Evolutionary conservation across 164 flowering plant species (phyloP), one percentile per base, ranked within the genome.

Genomic region (Tinospora cordifolia): DNA sequence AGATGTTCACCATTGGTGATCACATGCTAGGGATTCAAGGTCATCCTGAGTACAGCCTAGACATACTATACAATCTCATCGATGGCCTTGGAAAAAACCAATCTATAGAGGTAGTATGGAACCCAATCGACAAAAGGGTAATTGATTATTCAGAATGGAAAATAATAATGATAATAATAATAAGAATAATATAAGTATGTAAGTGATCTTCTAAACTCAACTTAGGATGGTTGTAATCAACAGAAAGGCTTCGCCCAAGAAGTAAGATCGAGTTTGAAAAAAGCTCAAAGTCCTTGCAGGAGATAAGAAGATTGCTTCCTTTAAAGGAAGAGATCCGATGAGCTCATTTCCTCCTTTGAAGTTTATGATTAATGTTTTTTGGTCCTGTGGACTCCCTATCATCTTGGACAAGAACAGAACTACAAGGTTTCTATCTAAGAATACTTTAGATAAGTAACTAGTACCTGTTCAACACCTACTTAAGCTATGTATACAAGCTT

Each of bases 11-110:
- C 11, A 67, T 80, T 65, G 91, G 85, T 15, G 75, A 82, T 26
- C 81, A 88, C 69, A 76, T 89, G 14, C 13, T 91, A 41, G 92
- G 92, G 15, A 88, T 91, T 71, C 94, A 91, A 77, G 97, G 97
- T 12, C 97, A 91, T 69, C 97, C 97, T 26, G 97, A 91, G 71
- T 91, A 91, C 81, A 80, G 84, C 65, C 82, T 78, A 68, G 97
- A 87, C 80, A 89, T 91, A 64, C 79, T 88, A 17, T 64, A 10
- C 51, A 80, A 85, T 66, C 81, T 91, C 58, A 78, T 88, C 1
- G 91, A 91, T 63, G 88, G 97, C 65, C 87, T 91, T 39, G 78
- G 74, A 40, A 66, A 49, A 25, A 70, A 46, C 47, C 72, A 81
- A 40, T 72, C 58, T 59, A 82, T 90, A 10, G 81, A 86, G 88